Base-by-base conservation (phyloP, 768 basidiomycete genomes). In the Cystofilobasidium capitatum region DNA sequence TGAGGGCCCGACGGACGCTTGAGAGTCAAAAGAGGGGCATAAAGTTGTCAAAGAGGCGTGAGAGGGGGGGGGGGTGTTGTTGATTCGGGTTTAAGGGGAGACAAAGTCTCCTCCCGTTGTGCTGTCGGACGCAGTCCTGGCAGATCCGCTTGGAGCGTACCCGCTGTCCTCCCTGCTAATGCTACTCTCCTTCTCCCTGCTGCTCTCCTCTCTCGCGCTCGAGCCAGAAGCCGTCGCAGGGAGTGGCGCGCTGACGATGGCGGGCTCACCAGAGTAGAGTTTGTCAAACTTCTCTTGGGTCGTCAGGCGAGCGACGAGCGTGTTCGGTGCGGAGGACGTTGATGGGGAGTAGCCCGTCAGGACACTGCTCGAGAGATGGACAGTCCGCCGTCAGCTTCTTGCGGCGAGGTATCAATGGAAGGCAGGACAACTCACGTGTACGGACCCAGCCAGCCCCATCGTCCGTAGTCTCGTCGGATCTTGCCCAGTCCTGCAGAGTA, bases 391-490 rank as follows among this genome's bases (percentile, higher is more conserved):
- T 42, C 40, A 42, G 40, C 40, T 10, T 10, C 10, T 42, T 42
- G 40, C 40, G 40, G 47, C n/a, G 47, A 26, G 47, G 2, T 49
- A 13, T 10, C 22, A 49, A 49, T n/a, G 44, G 44, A 5, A n/a
- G 44, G 24, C 5, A 4, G 22, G 14, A 24, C 7, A 26, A 49
- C 47, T 8, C n/a, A 49, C 47, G 47, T 49, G 47, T 49, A 49
- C n/a, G 6, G 8, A 13, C 51, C 51, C 16, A 55, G 51, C 51
- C 51, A 55, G 51, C 8, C 51, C 51, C 51, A 55, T 9, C 51
- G 51, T 26, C 51, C 51, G 51, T 55, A 55, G 3, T 55, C 51
- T 26, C 51, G 51, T 5, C 51, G 51, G 51, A 55, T 31, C 51
- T 55, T 55, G 17, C 51, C 51, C 16, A 55, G 51, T 6, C 51